Percentiles rank a stretch among this genome's conserved stretches.
Conservation (phyloP, 1,139 yeast species). For the Blastobotrys petasosporus region DNA sequence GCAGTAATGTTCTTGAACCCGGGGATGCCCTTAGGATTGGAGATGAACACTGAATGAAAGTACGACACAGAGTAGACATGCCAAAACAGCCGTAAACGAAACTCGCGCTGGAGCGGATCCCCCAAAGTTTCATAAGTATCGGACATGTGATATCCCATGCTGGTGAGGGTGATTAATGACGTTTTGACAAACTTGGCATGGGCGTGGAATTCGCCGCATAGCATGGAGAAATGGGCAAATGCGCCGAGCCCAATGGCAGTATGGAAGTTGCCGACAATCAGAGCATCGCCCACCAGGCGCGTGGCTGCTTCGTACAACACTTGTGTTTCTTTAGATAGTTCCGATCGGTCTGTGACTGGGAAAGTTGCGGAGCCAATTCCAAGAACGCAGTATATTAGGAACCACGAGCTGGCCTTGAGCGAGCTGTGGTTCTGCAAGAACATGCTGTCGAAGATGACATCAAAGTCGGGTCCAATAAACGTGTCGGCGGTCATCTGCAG, state of each 20-base stretch:
- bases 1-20: slow-evolving; percentile 9
- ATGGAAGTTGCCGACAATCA: slow-evolving; percentile 12
- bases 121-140: not conserved
- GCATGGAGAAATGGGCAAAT: slow-evolving; percentile 15
- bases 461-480: slow-evolving; percentile 10
- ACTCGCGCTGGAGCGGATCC: slow-evolving; percentile 1
- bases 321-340: slow-evolving; percentile 7
- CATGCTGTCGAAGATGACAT: slow-evolving; percentile 10
- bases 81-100: slow-evolving; percentile 14
- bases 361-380: slow-evolving; percentile 14
- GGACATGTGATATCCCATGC: slow-evolving; percentile 14
- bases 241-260: slow-evolving; percentile 14
- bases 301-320: slow-evolving; percentile 15
- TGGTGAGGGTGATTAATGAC: slow-evolving; percentile 11
- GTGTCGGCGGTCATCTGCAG: slow-evolving; percentile 13
- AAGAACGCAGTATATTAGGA: slow-evolving; percentile 12
- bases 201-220: slow-evolving; percentile 14
- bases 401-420: slow-evolving; percentile 9
- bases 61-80: slow-evolving; percentile 14
- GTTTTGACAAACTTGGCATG: slow-evolving; percentile 13
- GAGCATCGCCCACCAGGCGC: slow-evolving; percentile 14
- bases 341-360: slow-evolving; percentile 10
- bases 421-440: slow-evolving; percentile 5
- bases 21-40: slow-evolving; percentile 6
- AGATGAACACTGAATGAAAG: slow-evolving; percentile 11